phyloP scores from a whole-genome alignment of 352 stramenopile species.

The Phytophthora macrochlamydospora region DNA sequence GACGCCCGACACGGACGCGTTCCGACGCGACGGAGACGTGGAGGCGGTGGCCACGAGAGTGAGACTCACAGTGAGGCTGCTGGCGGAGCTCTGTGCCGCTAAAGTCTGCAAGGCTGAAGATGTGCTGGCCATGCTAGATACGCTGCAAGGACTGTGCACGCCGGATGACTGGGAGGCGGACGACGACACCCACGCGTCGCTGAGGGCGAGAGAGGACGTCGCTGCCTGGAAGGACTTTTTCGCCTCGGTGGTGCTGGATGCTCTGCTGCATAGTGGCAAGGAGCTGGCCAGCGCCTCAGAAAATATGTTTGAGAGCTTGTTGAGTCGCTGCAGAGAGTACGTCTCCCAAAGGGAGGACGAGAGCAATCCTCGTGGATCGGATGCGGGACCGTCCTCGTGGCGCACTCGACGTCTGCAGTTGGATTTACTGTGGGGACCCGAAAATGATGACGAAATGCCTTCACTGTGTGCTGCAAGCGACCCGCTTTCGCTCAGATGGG shows the following conservation, averaged over 20 bases:
- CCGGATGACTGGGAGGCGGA: conserved; percentile 63
- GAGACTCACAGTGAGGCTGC: conserved; percentile 64
- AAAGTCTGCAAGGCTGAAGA: conserved; percentile 69
- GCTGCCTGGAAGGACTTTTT: conserved; percentile 84
- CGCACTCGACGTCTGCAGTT: conserved; percentile 71
- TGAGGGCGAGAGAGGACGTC: conserved; percentile 51
- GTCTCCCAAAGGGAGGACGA: conserved; percentile 65
- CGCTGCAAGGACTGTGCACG: conserved; percentile 68
- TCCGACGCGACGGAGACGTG: conserved; percentile 41
- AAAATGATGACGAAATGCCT: conserved; percentile 58
- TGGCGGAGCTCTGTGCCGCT: conserved; percentile 60
- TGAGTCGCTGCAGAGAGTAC: conserved; percentile 80
- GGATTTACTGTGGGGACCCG: conserved; percentile 67
- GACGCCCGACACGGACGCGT: conserved; percentile 21
- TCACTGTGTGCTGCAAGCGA: conserved; percentile 70
- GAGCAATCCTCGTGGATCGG: conserved; percentile 54
- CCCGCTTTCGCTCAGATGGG: conserved; percentile 58
- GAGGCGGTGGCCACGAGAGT: conserved; percentile 54
- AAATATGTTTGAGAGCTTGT: conserved; percentile 71
- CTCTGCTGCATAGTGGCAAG: conserved; percentile 65
- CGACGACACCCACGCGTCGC: conserved; percentile 41
- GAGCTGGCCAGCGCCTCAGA: conserved; percentile 45
- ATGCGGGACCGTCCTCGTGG: conserved; percentile 59
- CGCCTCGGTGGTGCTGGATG: conserved; percentile 69
- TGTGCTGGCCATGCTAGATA: conserved; percentile 62